These are phyloP conservation scores for Punctularia strigosozonata DNA, from an alignment of 768 basidiomycete species.

Conservation along the genomic window DNA sequence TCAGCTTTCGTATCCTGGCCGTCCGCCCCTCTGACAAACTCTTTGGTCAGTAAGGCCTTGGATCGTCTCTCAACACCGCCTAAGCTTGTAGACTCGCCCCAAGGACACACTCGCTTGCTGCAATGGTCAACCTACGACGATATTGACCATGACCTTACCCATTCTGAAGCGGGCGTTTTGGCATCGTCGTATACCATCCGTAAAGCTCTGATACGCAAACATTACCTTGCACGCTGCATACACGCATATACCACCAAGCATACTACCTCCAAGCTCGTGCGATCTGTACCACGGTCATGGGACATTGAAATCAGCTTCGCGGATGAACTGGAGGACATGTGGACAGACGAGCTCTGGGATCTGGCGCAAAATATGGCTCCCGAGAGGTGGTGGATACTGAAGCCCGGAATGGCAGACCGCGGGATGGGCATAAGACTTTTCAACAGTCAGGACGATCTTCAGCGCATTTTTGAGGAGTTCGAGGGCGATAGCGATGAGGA, in stretches of 20 bases:
- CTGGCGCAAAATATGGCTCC: conserved; percentile 43
- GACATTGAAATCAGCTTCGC: conserved; percentile 79
- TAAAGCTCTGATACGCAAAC: conserved; percentile 91
- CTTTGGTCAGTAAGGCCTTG: conserved; percentile 33
- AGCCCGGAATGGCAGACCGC: conserved; percentile 95
- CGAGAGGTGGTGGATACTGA: conserved; percentile 81
- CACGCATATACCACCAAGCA: conserved; percentile 65
- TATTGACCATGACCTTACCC: conserved; percentile 66
- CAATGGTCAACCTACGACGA: conserved; percentile 89
- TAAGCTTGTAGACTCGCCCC: conserved; percentile 10
- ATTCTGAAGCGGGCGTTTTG: conserved; percentile 36
- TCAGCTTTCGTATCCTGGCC: conserved; percentile 42
- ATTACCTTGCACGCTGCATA: conserved; percentile 72
- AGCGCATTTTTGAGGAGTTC: conserved; percentile 70
- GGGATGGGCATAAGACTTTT: conserved; percentile 94
- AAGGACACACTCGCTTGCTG: conserved; percentile 25
- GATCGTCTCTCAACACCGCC: conserved; percentile 19
- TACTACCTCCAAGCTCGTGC: conserved; percentile 40
- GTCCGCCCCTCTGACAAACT: conserved; percentile 37
- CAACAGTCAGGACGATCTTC: conserved; percentile 59
- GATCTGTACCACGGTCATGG: conserved; percentile 63
- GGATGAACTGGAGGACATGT: conserved; percentile 91
- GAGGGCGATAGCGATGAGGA: conserved; percentile 43
- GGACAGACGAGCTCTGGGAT: conserved; percentile 89
- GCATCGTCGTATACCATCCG: conserved; percentile 82